Conservation (phyloP, 176 grass and related monocot species). For the Eleusine coracana region DNA sequence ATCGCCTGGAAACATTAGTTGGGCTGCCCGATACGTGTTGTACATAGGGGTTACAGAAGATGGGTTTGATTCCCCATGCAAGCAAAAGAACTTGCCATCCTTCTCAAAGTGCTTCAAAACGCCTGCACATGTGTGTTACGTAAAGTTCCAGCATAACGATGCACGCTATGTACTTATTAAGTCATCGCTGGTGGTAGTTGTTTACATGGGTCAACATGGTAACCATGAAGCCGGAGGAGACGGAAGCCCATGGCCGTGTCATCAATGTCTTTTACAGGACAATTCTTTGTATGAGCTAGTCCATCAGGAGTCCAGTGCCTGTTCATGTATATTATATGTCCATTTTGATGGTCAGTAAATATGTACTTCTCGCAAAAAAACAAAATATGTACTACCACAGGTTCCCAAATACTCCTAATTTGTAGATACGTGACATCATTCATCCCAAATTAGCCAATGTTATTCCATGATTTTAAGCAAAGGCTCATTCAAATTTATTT, state of each 20-base stretch:
- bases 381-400: no score
- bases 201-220: slow-evolving; percentile 47
- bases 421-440: no score
- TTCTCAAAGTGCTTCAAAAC: slow-evolving; percentile 51
- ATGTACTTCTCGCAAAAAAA: no score
- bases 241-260: slow-evolving; percentile 67
- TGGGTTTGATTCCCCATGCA: slow-evolving; percentile 22
- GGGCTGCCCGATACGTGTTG: slow-evolving; percentile 51
- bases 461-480: no score
- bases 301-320: slow-evolving; percentile 40
- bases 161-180: no score
- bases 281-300: not conserved
- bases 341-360: no score
- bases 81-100: slow-evolving; percentile 49
- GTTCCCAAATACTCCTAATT: no score
- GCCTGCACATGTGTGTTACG: not conserved
- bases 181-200: not conserved
- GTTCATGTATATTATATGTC: not conserved
- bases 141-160: no score
- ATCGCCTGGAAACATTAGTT: slow-evolving; percentile 47
- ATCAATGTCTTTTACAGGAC: slow-evolving; percentile 43
- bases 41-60: slow-evolving; percentile 43
- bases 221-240: slow-evolving; percentile 54
- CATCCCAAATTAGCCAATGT: no score
- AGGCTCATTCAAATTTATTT: no score